Percentiles rank a stretch among this genome's conserved stretches.
phyloP scores from a whole-genome alignment of 345 rosid genomes.

The rapeseed (Brassica napus) region DNA sequence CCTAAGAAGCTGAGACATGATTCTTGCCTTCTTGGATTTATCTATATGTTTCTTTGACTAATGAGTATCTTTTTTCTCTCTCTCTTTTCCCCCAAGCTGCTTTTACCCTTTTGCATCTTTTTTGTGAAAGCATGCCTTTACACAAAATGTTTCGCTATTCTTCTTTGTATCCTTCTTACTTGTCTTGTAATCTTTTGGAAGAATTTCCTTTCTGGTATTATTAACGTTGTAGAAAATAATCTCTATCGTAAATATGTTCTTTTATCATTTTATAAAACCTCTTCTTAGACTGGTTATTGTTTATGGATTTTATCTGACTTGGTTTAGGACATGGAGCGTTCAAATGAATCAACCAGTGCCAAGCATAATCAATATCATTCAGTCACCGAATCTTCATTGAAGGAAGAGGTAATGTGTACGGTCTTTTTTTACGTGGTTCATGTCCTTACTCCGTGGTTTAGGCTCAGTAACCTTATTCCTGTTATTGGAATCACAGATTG shows the following conservation, averaged over 20 bases:
- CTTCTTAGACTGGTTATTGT: not conserved
- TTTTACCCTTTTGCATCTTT: not conserved
- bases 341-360: not conserved
- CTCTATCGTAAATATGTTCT: not conserved
- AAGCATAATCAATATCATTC: not conserved
- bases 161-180: not conserved
- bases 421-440: not conserved
- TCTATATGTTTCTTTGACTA: not conserved
- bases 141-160: not conserved
- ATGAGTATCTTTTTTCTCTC: not conserved
- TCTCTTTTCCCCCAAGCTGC: not conserved
- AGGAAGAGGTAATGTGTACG: not conserved
- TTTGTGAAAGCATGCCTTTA: not conserved
- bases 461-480: not conserved
- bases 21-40: not conserved
- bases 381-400: not conserved
- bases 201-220: not conserved
- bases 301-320: not conserved
- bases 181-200: not conserved
- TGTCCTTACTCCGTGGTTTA: not conserved
- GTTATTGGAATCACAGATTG: not conserved
- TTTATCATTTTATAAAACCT: not conserved
- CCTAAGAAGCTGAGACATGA: not conserved
- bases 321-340: not conserved
- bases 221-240: not conserved